These are phyloP conservation scores for Xylaria palmicola DNA, from an alignment of 495 filamentous ascomycete genomes.

Conservation along the genomic window DNA sequence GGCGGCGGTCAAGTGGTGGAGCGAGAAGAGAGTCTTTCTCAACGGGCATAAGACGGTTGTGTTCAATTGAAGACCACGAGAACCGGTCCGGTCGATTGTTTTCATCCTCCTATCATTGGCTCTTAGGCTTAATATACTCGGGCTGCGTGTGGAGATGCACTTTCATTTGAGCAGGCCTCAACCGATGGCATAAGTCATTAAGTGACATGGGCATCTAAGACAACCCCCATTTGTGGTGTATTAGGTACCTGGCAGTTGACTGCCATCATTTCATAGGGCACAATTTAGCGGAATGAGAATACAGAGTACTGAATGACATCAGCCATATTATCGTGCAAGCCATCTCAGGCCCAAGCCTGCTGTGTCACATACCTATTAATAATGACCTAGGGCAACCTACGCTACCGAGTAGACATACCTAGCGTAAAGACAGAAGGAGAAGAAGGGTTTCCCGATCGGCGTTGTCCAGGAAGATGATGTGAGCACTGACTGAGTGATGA, in stretches of 20 bases:
- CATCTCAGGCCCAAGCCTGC: background rate
- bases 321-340: background rate
- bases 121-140: background rate
- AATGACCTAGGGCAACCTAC: no score
- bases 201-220: background rate
- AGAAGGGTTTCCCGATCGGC: no score
- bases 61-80: constrained; percentile 45
- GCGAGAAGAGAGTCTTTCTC: constrained; percentile 67
- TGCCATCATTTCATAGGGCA: background rate
- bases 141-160: no score
- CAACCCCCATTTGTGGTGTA: background rate
- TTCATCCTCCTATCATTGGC: background rate
- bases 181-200: no score
- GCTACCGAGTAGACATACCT: background rate
- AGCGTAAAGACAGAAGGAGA: background rate
- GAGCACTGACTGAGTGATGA: background rate
- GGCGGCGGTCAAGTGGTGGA: constrained; percentile 70
- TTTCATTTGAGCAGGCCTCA: no score
- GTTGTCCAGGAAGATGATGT: no score
- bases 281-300: background rate
- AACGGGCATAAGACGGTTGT: constrained; percentile 75
- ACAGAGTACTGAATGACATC: background rate
- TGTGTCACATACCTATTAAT: no score
- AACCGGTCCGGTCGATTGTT: background rate
- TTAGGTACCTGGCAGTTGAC: background rate